Percentiles rank a stretch among this genome's conserved stretches.
Conservation (phyloP, 805 yeast genomes). For the Hanseniaspora meyeri region DNA sequence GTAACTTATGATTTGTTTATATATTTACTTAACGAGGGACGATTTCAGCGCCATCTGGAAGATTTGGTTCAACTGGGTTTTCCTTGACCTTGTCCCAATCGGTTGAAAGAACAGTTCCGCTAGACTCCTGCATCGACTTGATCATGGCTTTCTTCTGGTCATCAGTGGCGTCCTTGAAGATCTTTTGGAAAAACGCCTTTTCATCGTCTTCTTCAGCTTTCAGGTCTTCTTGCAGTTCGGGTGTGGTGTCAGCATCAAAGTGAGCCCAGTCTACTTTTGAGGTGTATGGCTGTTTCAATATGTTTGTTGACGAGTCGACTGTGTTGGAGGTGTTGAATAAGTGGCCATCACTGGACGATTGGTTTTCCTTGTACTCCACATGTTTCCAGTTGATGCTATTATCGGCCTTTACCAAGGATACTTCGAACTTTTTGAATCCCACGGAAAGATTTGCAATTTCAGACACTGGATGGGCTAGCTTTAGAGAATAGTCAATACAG, state of each 20-base stretch:
- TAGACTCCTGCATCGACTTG: slow-evolving; percentile 87
- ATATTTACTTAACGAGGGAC: slow-evolving; percentile 34
- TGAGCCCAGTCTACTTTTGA: slow-evolving; percentile 63
- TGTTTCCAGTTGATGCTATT: slow-evolving; percentile 40
- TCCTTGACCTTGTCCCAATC: slow-evolving; percentile 80
- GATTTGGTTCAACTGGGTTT: slow-evolving; percentile 49
- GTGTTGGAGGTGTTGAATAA: slow-evolving; percentile 8
- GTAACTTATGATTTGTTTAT: background rate
- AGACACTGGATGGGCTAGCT: slow-evolving; percentile 4
- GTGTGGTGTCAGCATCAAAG: slow-evolving; percentile 35
- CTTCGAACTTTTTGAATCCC: slow-evolving; percentile 60
- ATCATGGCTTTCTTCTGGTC: slow-evolving; percentile 89
- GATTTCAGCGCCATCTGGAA: slow-evolving; percentile 64
- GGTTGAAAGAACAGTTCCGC: slow-evolving; percentile 87
- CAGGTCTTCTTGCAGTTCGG: slow-evolving; percentile 23
- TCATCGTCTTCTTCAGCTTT: slow-evolving; percentile 23
- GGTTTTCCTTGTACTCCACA: slow-evolving; percentile 25
- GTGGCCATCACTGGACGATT: background rate
- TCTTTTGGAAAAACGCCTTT: slow-evolving; percentile 55
- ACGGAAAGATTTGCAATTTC: slow-evolving; percentile 29
- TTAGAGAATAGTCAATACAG: slow-evolving; percentile 30
- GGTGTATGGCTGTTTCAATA: slow-evolving; percentile 46
- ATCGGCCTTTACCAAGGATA: slow-evolving; percentile 40
- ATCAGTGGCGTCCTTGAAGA: slow-evolving; percentile 71
- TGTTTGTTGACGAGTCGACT: slow-evolving; percentile 7